Conservation (phyloP, 345 rosid species). For the Dipteronia dyeriana region DNA sequence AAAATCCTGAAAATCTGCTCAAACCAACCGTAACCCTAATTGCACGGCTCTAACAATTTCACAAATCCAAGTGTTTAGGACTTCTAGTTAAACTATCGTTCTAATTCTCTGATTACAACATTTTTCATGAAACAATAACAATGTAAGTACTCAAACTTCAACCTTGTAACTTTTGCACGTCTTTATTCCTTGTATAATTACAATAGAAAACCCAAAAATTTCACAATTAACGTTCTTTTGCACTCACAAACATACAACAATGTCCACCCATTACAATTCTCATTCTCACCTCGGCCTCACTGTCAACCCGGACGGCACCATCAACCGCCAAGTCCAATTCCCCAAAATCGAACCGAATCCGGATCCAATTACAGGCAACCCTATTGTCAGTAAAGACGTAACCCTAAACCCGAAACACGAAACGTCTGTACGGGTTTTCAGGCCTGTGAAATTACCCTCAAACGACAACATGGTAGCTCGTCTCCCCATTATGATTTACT, state of each 20-base stretch:
- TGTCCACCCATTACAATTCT: slow-evolving; percentile 24
- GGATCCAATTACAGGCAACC: slow-evolving; percentile 15
- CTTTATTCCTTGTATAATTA: background rate
- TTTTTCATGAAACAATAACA: background rate
- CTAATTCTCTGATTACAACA: background rate
- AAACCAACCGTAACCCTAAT: background rate
- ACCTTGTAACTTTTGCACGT: background rate
- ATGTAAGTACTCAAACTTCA: background rate
- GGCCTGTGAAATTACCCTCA: slow-evolving; percentile 30
- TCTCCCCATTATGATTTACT: slow-evolving; percentile 37
- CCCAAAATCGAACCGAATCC: slow-evolving; percentile 15
- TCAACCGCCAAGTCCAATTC: slow-evolving; percentile 13
- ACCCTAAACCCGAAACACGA: slow-evolving; percentile 13
- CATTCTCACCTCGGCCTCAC: slow-evolving; percentile 17
- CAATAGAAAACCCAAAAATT: background rate
- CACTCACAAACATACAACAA: background rate
- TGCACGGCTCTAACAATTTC: background rate
- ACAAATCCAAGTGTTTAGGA: background rate
- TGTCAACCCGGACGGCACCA: slow-evolving; percentile 22
- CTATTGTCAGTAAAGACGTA: slow-evolving; percentile 27
- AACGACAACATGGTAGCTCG: slow-evolving; percentile 28
- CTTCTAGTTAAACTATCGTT: background rate
- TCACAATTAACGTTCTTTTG: background rate
- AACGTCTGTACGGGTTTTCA: slow-evolving; percentile 16
- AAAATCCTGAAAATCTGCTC: slow-evolving; percentile 12